Evolutionary conservation across 306 rosid genomes (phyloP).

Genomic region (Gynostemma pentaphyllum): DNA sequence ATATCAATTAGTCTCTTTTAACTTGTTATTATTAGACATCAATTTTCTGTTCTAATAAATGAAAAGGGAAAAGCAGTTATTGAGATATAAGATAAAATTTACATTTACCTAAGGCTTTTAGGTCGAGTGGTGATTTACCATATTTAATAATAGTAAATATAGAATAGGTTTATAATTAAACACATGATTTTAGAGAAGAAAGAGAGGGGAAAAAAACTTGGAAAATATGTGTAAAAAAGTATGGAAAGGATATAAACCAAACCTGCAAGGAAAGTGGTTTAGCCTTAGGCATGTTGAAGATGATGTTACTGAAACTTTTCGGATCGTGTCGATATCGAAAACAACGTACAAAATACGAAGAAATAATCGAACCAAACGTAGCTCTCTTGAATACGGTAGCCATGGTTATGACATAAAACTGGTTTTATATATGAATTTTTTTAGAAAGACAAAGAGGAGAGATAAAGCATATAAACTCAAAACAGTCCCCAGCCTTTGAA

Average conservation of each 20-base stretch:
- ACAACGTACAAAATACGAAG: slow-evolving; percentile 29
- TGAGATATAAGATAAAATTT: too few species aligned
- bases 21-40: too few species aligned
- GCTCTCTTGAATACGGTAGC: slow-evolving; percentile 39
- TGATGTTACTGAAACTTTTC: slow-evolving; percentile 14
- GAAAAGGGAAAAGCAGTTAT: too few species aligned
- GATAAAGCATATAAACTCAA: slow-evolving; percentile 8
- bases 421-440: slow-evolving; percentile 9
- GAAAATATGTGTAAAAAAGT: not conserved
- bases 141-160: too few species aligned
- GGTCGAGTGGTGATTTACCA: too few species aligned
- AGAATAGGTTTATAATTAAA: too few species aligned
- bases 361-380: slow-evolving; percentile 32
- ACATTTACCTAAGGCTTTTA: too few species aligned
- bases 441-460: slow-evolving; percentile 17
- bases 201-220: not conserved
- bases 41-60: too few species aligned
- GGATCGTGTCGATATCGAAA: slow-evolving; percentile 16
- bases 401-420: slow-evolving; percentile 25
- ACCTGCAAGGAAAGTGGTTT: slow-evolving; percentile 85
- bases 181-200: too few species aligned
- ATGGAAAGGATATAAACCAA: not conserved
- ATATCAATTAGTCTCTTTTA: too few species aligned
- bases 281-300: slow-evolving; percentile 63
- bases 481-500: slow-evolving; percentile 32